Evolutionary conservation across 2,329 filamentous ascomycete species (phyloP), one percentile per base, ranked within the genome.

Genomic region (Pseudocercospora musae): DNA sequence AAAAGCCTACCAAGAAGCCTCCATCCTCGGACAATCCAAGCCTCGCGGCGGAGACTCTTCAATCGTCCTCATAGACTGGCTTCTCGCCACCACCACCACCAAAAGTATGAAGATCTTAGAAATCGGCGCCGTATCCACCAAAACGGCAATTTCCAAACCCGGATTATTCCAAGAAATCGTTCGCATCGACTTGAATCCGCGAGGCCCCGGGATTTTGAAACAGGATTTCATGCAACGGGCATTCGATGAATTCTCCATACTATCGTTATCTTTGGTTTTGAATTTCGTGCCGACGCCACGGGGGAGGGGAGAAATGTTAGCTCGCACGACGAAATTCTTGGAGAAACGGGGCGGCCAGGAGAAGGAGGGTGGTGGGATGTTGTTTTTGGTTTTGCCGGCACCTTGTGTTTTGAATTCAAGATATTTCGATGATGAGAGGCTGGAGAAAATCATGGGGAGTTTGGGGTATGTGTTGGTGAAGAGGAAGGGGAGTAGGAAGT

Each of bases 151-250:
- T n/a, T n/a, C n/a, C n/a, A n/a, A n/a, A n/a, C n/a, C n/a, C n/a
- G n/a, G n/a, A n/a, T n/a, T n/a, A 6, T 74, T 84, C 48, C 90
- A 98, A 70, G 81, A 89, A 37, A 86, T 96, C 70, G 85, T 88
- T 2, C 86, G 92, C 66, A 97, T 99, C 74, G 95, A 99, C 73
- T 79, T 99, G 60, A 90, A 96, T 76, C 95, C 92, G 63, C 92
- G 96, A 73, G 88, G 88, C 52, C 82, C 88, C 1, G 88, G 87
- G 0, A 99, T 99, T 68, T 74, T 87, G 61, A 87, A 96, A 75
- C 92, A 97, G 74, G 92, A 99, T 75, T 98, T 99, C 72, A 96
- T 99, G 93, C 79, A n/a, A n/a, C n/a, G n/a, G n/a, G n/a, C n/a
- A n/a, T n/a, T n/a, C n/a, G n/a, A n/a, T n/a, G n/a, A n/a, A n/a